A percentile compares a stretch with the other conserved stretches of the same genome.
Conservation (phyloP, 169 alveolate species). For the Neospora caninum region DNA sequence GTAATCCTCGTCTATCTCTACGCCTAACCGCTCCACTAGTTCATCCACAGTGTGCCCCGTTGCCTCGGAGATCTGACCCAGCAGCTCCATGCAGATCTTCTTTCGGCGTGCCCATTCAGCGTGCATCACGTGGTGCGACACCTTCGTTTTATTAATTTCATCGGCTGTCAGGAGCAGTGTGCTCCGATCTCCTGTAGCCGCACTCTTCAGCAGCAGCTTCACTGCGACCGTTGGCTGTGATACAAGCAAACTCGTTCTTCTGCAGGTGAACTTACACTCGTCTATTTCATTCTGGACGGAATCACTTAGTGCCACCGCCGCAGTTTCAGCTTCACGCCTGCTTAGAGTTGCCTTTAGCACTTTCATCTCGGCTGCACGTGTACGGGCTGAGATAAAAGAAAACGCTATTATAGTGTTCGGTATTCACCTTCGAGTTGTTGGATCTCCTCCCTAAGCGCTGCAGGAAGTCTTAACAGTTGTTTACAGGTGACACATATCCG, state of each 20-base stretch:
- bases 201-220: constrained; percentile 19
- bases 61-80: constrained; percentile 40
- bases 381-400: no score
- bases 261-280: background rate
- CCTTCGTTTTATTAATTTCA: constrained; percentile 36
- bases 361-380: background rate
- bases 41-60: constrained; percentile 34
- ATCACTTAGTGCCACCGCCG: background rate
- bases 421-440: background rate
- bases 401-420: background rate
- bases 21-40: constrained; percentile 46
- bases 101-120: constrained; percentile 63
- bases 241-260: background rate
- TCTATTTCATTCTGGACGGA: background rate
- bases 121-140: constrained; percentile 44
- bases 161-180: constrained; percentile 50
- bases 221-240: background rate
- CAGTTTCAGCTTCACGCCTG: background rate
- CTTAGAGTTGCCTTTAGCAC: background rate
- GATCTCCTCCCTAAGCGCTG: constrained; percentile 8
- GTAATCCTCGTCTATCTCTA: constrained; percentile 62
- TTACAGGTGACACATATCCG: background rate
- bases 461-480: background rate
- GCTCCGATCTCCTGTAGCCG: background rate
- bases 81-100: constrained; percentile 46